These are phyloP conservation scores for Kickxella alabastrina DNA, from an alignment of 192 early-diverging fungal genomes.

Conservation along the genomic window DNA sequence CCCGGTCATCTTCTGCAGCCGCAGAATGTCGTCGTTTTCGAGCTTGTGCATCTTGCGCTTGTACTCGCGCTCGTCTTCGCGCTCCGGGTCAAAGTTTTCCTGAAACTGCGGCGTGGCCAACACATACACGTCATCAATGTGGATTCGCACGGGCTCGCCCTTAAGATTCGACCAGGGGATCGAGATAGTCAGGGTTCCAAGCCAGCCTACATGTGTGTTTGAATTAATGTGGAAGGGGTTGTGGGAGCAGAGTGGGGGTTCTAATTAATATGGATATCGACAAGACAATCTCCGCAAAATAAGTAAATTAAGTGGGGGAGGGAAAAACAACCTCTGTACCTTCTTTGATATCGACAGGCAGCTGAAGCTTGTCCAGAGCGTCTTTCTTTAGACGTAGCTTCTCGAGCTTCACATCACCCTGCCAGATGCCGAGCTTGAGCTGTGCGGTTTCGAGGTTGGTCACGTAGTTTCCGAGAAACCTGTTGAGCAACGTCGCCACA, in stretches of 20 bases:
- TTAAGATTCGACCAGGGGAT: constrained; percentile 98
- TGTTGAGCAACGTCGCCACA: constrained; percentile 72
- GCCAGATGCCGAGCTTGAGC: constrained; percentile 94
- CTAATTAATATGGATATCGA: too few relatives aligned
- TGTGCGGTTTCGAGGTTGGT: constrained; percentile 91
- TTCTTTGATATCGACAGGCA: constrained; percentile 91
- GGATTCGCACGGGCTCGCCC: constrained; percentile 85
- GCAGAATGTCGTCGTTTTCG: constrained; percentile 50
- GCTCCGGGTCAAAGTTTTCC: constrained; percentile 78
- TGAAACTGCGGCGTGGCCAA: constrained; percentile 79
- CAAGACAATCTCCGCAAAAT: too few relatives aligned
- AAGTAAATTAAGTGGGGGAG: too few relatives aligned
- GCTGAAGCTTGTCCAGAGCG: constrained; percentile 88
- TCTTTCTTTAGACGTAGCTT: constrained; percentile 86
- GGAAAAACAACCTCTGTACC: too few relatives aligned
- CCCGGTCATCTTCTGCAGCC: constrained; percentile 26
- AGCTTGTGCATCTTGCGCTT: constrained; percentile 80
- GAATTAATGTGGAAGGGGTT: too few relatives aligned
- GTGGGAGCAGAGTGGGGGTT: too few relatives aligned
- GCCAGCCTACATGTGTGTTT: constrained; percentile 65
- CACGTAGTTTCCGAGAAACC: constrained; percentile 92
- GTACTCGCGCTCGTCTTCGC: constrained; percentile 72
- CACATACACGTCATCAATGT: constrained; percentile 84
- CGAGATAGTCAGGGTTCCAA: constrained; percentile 87
- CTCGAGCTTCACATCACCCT: constrained; percentile 91